Base-by-base conservation (phyloP, 352 stramenopile species). In the Paralagenidium karlingii region DNA sequence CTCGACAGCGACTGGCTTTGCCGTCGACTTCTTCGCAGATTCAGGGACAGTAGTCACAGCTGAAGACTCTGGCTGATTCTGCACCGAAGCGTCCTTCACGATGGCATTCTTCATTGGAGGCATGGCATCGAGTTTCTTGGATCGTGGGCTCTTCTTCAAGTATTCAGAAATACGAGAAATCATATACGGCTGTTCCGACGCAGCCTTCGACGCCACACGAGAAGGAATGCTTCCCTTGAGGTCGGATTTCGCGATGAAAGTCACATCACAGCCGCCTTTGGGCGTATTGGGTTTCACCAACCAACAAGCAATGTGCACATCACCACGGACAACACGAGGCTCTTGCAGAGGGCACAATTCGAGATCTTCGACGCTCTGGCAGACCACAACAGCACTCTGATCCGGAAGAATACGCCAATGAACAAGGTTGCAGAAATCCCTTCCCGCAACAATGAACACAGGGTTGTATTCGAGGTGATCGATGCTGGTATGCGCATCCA, bases 391-490 rank as follows among this genome's bases (percentile, higher is more conserved):
- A 40, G 81, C 84, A 20, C 67, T 78, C 8, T 63, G 65, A n/a
- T 62, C 59, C 10, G 65, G 42, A 1, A 84, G 39, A 28, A 81
- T 63, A 5, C 73, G 73, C 67, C 68, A 87, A 51, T 87, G 73
- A 12, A 64, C 55, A 12, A 84, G 51, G 19, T 65, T 84, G 42
- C 62, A 71, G 43, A 87, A 87, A 34, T 87, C 73, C 11, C 73
- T 68, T 1, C 73, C 73, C 5, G 69, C 64, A 16, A 87, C 68
- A 11, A 84, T 58, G 31, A 87, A 79, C 29, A 84, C 69, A 6
- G 69, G 63, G 34, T 87, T 87, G 68, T 73, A 84, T 53, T 82
- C 67, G 15, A 77, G 49, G 34, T 84, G 79, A 37, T 81, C 69
- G 41, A 84, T 66, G 20, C 24, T 55, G 5, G 73, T 87, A 47